Evolutionary conservation across 2,329 filamentous ascomycete species (phyloP).

Genomic region (Aspergillus caelatus): DNA sequence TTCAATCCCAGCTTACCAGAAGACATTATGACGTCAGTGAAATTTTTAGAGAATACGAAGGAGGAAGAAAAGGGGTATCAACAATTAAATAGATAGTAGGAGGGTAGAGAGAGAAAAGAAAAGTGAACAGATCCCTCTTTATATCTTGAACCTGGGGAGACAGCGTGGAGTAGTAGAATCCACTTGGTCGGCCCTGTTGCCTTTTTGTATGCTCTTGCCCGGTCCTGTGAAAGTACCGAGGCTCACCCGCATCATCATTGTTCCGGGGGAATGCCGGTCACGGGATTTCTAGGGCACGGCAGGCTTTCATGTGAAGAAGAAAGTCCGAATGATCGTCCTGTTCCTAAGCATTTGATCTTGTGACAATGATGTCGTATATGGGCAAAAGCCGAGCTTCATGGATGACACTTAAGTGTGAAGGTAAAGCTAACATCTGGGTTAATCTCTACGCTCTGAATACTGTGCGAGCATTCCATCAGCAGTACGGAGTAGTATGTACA

Average conservation of each 20-base stretch:
- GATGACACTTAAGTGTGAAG: background rate
- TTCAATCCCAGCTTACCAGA: conserved; percentile 35
- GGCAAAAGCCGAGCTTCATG: background rate
- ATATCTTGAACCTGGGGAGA: conserved; percentile 16
- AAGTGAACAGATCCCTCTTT: conserved; percentile 15
- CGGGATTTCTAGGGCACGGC: conserved; percentile 22
- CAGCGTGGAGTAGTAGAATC: conserved; percentile 10
- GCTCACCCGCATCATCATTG: conserved; percentile 29
- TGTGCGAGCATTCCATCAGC: background rate
- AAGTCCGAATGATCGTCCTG: conserved; percentile 16
- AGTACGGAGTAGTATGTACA: background rate
- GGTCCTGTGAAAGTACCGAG: conserved; percentile 36
- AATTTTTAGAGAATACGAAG: background rate
- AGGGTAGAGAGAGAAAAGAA: conserved; percentile 2
- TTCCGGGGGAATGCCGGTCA: conserved; percentile 25
- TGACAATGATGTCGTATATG: background rate
- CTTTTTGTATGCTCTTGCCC: conserved; percentile 17
- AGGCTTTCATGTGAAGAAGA: conserved; percentile 28
- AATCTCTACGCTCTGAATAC: background rate
- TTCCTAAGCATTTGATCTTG: conserved; percentile 2
- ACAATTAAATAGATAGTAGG: conserved; percentile 3
- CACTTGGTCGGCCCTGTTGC: conserved; percentile 22
- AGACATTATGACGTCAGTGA: conserved; percentile 43
- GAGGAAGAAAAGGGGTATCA: conserved; percentile 7
- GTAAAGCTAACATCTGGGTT: background rate